Evolutionary conservation across 768 basidiomycete genomes (phyloP), one percentile per base, ranked within the genome.

Genomic region (Calocera viscosa): DNA sequence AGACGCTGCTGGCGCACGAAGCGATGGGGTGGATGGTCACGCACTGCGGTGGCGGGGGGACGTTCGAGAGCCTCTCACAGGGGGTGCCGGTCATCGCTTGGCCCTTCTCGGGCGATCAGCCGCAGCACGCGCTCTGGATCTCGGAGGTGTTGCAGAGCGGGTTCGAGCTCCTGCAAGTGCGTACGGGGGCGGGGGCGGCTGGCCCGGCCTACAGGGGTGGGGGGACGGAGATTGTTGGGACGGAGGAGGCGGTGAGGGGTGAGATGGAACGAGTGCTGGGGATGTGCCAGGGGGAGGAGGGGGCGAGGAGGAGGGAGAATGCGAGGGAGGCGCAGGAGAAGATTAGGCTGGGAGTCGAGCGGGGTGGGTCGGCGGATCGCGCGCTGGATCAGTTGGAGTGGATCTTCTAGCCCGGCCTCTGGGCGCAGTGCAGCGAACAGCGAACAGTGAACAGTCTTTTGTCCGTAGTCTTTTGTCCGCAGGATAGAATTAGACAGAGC

Each of bases 11-110:
- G 2, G 33, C 64, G n/a, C 73, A 75, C 49, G n/a, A 72, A 71
- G 72, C 63, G 11, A 67, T 67, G 16, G 72, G 72, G 5, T 73
- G 73, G 73, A 70, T 73, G 64, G 47, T 75, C 7, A 68, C 71
- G 3, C 74, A 75, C 34, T 70, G 72, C 16, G 74, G 74, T 12
- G 70, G 71, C 35, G 73, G 72, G 67, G 71, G 72, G 19, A 66
- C 71, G 16, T 66, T 67, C n/a, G 74, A 75, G 49, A 67, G 72
- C 11, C 43, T 75, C 34, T 39, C 24, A 11, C 65, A 68, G 1
- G 73, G 72, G 1, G 71, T 74, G 11, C 74, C 74, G 0, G 49
- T 72, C 64, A 75, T 75, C 47, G 70, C 70, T 38, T 73, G 74
- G 74, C 74, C 74, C 1, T 71, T 71, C 68, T 53, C 43, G 16